phyloP scores from a whole-genome alignment of 2,329 filamentous ascomycete species.

The Pestalotiopsis sp. region DNA sequence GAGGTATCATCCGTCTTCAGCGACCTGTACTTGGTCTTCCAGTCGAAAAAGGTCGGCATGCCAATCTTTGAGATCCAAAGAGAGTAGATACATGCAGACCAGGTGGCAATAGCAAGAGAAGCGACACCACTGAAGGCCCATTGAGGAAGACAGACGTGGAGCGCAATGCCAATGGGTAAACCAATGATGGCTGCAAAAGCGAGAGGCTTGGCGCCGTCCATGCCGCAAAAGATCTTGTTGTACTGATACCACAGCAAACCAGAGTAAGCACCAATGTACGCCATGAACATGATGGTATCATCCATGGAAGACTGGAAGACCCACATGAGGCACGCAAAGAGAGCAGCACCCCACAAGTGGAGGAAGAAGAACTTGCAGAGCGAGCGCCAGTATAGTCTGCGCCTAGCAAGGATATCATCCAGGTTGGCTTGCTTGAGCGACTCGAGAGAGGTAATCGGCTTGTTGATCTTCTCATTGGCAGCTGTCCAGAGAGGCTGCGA shows the following conservation, averaged over 20 bases:
- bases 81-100: constrained; percentile 4
- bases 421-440: constrained; percentile 1
- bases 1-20: neutral
- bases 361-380: constrained; percentile 11
- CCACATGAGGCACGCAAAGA: constrained; percentile 9
- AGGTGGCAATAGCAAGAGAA: constrained; percentile 4
- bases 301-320: neutral
- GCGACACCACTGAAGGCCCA: neutral
- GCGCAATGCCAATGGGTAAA: neutral
- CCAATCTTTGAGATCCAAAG: neutral
- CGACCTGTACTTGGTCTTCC: constrained; percentile 1
- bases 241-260: constrained; percentile 8
- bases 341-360: constrained; percentile 3
- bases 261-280: constrained; percentile 2
- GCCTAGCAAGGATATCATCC: neutral
- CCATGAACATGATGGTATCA: constrained; percentile 5
- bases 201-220: neutral
- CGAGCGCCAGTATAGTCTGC: constrained; percentile 6
- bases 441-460: constrained; percentile 7
- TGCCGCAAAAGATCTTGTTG: constrained; percentile 9
- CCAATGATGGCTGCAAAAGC: neutral
- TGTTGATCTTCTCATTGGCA: constrained; percentile 1
- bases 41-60: neutral
- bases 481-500: constrained; percentile 8
- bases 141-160: neutral